A percentile compares a stretch with the other conserved stretches of the same genome.
Conservation (phyloP, 2,329 filamentous ascomycete species). For the Drechslera avenae region DNA sequence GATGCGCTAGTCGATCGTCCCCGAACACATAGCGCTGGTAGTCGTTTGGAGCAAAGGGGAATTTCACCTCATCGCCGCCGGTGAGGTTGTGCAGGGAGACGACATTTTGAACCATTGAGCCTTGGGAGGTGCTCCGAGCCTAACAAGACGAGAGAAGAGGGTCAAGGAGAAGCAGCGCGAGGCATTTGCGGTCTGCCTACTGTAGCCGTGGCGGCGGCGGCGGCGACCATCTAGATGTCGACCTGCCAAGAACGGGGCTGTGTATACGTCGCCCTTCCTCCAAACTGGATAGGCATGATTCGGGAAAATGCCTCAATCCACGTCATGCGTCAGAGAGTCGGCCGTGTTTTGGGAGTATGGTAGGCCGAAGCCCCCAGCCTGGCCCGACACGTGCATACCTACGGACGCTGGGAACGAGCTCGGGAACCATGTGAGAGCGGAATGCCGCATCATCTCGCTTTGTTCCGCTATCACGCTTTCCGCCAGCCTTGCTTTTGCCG, state of each 20-base stretch:
- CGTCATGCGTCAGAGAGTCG: conserved; percentile 9
- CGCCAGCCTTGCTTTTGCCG: background rate
- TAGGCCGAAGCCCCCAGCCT: background rate
- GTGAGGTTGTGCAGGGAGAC: conserved; percentile 26
- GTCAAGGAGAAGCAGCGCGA: conserved; percentile 4
- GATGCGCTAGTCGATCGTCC: conserved; percentile 31
- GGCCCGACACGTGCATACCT: background rate
- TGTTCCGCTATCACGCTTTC: background rate
- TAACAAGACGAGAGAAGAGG: background rate
- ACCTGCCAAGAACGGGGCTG: conserved; percentile 26
- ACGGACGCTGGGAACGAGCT: background rate
- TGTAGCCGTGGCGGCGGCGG: conserved; percentile 18
- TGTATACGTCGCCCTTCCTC: conserved; percentile 13
- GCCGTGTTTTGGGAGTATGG: background rate
- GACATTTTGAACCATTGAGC: conserved; percentile 30
- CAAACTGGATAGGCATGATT: background rate
- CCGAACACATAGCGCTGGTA: conserved; percentile 36
- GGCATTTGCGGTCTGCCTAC: conserved; percentile 24
- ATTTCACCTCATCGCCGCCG: conserved; percentile 17
- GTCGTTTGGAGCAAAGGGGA: conserved; percentile 28
- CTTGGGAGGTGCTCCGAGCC: background rate
- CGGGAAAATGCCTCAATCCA: conserved; percentile 18
- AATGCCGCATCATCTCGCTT: conserved; percentile 1
- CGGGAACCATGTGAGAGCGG: background rate
- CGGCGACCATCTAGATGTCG: conserved; percentile 6